phyloP scores from a whole-genome alignment of 75 land plant species.

The Picea sitchensis region DNA sequence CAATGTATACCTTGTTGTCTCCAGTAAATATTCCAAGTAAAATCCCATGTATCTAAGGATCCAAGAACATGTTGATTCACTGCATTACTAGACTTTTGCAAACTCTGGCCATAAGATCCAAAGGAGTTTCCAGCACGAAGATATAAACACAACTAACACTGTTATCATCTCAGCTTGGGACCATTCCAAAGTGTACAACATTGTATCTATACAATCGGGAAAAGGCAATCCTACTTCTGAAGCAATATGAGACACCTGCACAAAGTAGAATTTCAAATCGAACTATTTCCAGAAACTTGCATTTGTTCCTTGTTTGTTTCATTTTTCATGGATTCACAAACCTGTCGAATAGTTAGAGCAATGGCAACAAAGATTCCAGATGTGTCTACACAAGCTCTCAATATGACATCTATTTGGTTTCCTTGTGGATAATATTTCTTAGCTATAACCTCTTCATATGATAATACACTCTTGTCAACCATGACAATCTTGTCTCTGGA shows the following conservation, averaged over 20 bases:
- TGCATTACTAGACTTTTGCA: constrained; percentile 70
- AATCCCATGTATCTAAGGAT: constrained; percentile 64
- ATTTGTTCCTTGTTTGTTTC: neutral
- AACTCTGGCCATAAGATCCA: constrained; percentile 79
- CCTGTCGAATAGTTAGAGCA: constrained; percentile 53
- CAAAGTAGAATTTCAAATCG: neutral
- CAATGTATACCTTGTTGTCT: too few species aligned
- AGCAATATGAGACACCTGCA: too few species aligned
- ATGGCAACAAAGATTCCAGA: constrained; percentile 49
- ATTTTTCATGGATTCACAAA: neutral
- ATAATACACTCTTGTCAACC: constrained; percentile 7
- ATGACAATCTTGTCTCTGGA: neutral
- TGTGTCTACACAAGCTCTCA: constrained; percentile 66
- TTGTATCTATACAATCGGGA: too few species aligned
- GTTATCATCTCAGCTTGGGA: constrained; percentile 64
- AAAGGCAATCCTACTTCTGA: too few species aligned
- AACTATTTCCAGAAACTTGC: neutral
- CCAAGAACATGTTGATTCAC: constrained; percentile 87
- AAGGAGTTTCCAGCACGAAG: constrained; percentile 57
- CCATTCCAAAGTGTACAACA: constrained; percentile 35
- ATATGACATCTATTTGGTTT: constrained; percentile 41
- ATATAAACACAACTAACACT: constrained; percentile 60
- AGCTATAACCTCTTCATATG: neutral
- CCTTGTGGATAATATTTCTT: neutral
- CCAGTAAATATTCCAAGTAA: too few species aligned